Conservation (phyloP, 2,329 filamentous ascomycete genomes). For the Parafenestella ontariensis region DNA sequence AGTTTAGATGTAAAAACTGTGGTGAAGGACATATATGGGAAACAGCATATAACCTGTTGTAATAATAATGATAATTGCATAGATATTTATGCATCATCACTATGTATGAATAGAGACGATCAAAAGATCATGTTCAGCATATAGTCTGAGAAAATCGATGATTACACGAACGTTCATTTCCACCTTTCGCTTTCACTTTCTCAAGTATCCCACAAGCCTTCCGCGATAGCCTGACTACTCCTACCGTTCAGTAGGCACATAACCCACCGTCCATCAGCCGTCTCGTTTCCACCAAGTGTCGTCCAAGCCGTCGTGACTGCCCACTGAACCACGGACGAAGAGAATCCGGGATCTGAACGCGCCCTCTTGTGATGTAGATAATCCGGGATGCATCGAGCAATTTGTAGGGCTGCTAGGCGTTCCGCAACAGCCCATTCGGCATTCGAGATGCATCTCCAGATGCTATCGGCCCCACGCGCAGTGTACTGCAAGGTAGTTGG, state of each 20-base stretch:
- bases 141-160: background rate
- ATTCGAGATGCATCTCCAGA: background rate
- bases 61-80: no score
- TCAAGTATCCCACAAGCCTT: slow-evolving; percentile 5
- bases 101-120: no score
- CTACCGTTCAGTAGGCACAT: slow-evolving; percentile 5
- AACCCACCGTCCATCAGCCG: slow-evolving; percentile 21
- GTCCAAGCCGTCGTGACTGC: slow-evolving; percentile 26
- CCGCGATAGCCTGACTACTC: slow-evolving; percentile 1
- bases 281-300: slow-evolving; percentile 20
- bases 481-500: background rate
- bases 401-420: slow-evolving; percentile 21
- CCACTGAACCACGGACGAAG: slow-evolving; percentile 30
- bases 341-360: slow-evolving; percentile 4
- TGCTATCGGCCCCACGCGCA: background rate
- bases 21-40: no score
- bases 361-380: slow-evolving; percentile 17
- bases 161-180: background rate
- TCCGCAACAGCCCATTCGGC: slow-evolving; percentile 14
- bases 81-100: no score
- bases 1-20: no score
- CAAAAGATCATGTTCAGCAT: no score
- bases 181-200: background rate
- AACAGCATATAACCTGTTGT: no score
- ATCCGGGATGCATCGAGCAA: slow-evolving; percentile 29